Base-by-base conservation (phyloP, 2,329 filamentous ascomycete genomes). In the Sarocladiaceae sp. region DNA sequence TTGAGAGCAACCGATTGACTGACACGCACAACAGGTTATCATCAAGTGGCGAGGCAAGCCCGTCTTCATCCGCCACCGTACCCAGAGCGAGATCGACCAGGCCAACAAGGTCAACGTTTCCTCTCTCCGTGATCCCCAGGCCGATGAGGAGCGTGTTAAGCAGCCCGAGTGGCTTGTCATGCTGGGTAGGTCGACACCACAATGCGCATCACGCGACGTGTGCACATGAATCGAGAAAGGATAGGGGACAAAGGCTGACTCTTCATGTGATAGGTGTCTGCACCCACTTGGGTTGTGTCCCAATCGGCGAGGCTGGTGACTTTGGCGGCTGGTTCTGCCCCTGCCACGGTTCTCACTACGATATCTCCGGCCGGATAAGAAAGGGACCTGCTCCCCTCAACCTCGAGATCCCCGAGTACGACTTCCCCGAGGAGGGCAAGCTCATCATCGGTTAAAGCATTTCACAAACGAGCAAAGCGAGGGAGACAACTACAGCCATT, bases 21-120 rank as follows among this genome's bases (percentile, higher is more conserved):
- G 29, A 47, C 29, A 17, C 39, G 18, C 17, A n/a, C 15, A 18
- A 17, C 66, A 92, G 88, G 87, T 99, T 71, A 95, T 99, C 73
- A 96, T 99, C 82, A 99, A 99, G 81, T 99, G 94, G 94, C 89
- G 94, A 81, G 94, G 94, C 73, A 99, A 99, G 88, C 94, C 94
- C 73, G 91, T 99, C 72, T 99, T 99, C 82, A 91, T 99, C 84
- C 92, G 94, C 73, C 94, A 99, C 87, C 90, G 94, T 69, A 99
- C 94, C 64, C 76, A 84, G 66, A 79, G 82, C 66, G 94, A 99
- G 79, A 97, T 99, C 77, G 84, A 91, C 67, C 89, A 97, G 76
- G 94, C 94, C 72, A 91, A 97, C 77, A 82, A 86, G 69, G 83
- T 90, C 72, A 88, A 95, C 71, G 81, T 95, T 73, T 73, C 90